A percentile compares a stretch with the other conserved stretches of the same genome.
Evolutionary conservation across 805 yeast genomes (phyloP).

Genomic region (Ogataea zsoltii): DNA sequence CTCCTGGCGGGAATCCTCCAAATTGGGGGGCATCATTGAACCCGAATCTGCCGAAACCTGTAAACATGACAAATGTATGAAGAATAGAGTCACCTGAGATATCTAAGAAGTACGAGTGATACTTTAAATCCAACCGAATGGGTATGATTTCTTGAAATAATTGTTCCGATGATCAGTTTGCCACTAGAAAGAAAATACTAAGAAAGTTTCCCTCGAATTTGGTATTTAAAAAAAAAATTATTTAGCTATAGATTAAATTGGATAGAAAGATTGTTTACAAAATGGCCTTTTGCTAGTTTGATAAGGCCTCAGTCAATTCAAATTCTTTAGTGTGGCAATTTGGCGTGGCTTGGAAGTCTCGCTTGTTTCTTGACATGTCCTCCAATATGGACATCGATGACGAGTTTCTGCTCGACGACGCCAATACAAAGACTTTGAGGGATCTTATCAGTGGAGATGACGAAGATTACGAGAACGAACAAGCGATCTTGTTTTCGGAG

Average conservation of each 20-base stretch:
- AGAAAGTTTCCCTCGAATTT: not conserved
- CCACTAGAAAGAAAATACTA: not conserved
- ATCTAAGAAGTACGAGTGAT: too few relatives aligned
- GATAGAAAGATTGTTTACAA: not conserved
- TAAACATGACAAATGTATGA: constrained; percentile 24
- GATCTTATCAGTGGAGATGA: constrained; percentile 26
- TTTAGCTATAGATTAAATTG: not conserved
- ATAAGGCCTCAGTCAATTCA: too few relatives aligned
- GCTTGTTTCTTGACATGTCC: too few relatives aligned
- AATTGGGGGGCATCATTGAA: constrained; percentile 15
- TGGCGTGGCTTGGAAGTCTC: too few relatives aligned
- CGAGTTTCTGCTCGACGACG: constrained; percentile 26
- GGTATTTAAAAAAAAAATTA: not conserved
- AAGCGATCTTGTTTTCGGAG: constrained; percentile 12
- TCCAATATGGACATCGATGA: constrained; percentile 18
- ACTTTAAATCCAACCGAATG: too few relatives aligned
- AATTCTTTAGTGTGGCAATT: too few relatives aligned
- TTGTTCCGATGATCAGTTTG: not conserved
- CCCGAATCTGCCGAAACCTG: constrained; percentile 28
- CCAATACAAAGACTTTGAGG: constrained; percentile 28
- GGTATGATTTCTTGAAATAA: too few relatives aligned
- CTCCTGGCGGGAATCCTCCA: constrained; percentile 16
- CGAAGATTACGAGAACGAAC: constrained; percentile 14
- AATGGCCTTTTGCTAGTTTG: not conserved
- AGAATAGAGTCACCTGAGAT: too few relatives aligned